These are phyloP conservation scores for Diplodia scrobiculata DNA, from an alignment of 2,329 filamentous ascomycete species.

Conservation along the genomic window DNA sequence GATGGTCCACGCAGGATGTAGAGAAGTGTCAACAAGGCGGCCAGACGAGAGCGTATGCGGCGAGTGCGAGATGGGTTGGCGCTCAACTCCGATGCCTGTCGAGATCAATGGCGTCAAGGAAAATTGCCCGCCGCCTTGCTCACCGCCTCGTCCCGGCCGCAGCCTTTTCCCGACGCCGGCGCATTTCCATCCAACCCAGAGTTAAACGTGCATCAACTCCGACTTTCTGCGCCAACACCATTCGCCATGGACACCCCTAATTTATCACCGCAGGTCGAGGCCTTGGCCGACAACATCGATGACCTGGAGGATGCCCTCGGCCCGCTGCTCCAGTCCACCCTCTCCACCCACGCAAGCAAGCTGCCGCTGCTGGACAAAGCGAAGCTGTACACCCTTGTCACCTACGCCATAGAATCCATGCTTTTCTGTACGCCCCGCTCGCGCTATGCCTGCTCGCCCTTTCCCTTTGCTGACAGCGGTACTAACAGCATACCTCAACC, in stretches of 20 bases:
- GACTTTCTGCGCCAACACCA: conserved; percentile 15
- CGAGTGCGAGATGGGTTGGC: not conserved
- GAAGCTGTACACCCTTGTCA: conserved; percentile 84
- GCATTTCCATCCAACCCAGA: not conserved
- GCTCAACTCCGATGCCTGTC: conserved; percentile 3
- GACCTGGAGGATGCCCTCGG: conserved; percentile 71
- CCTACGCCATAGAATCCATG: conserved; percentile 87
- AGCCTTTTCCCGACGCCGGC: conserved; percentile 12
- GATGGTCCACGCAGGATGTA: not conserved
- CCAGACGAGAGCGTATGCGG: not conserved
- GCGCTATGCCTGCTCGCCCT: too few relatives aligned
- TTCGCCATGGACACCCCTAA: conserved; percentile 57
- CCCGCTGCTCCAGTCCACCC: conserved; percentile 66
- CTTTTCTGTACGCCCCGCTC: conserved; percentile 63
- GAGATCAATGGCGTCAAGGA: not conserved
- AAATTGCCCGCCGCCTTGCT: not conserved
- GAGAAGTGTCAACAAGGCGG: not conserved
- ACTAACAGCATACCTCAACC: conserved; percentile 67
- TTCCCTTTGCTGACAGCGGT: conserved; percentile 42
- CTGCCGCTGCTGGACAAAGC: conserved; percentile 92
- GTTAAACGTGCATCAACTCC: too few relatives aligned
- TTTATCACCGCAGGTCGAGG: conserved; percentile 68
- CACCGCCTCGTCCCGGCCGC: not conserved
- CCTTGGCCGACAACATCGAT: conserved; percentile 77
- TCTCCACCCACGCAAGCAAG: conserved; percentile 71